Percentiles rank a stretch among this genome's conserved stretches.
These are phyloP conservation scores for Porphyridium purpureum DNA, from an alignment of 23 red algal species.

Conservation along the genomic window DNA sequence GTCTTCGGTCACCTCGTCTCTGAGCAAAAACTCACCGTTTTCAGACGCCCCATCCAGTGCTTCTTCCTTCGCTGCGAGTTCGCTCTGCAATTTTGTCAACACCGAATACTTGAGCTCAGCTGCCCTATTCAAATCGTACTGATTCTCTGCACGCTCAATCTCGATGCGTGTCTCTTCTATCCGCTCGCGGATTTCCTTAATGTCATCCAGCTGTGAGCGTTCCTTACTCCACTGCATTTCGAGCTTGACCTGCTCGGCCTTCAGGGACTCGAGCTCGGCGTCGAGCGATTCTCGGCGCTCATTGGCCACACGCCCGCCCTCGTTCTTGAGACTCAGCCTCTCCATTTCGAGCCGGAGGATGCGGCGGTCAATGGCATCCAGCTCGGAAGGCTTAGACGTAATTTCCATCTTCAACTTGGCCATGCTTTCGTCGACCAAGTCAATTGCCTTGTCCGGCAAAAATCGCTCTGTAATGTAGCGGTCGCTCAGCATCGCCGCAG, in stretches of 20 bases:
- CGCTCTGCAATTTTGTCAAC: constrained; percentile 53
- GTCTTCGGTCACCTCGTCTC: constrained; percentile 86
- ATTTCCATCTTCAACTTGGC: constrained; percentile 96
- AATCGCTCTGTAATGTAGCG: constrained; percentile 96
- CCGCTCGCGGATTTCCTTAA: constrained; percentile 53
- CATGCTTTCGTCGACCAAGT: constrained; percentile 89
- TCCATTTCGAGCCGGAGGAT: constrained; percentile 98
- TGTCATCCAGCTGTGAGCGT: constrained; percentile 29
- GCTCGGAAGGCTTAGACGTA: constrained; percentile 77
- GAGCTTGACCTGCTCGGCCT: constrained; percentile 45
- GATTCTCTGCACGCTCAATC: constrained; percentile 80
- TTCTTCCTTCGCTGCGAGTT: constrained; percentile 47
- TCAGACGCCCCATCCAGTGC: constrained; percentile 2
- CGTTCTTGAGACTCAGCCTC: constrained; percentile 69
- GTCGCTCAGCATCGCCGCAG: constrained; percentile 70
- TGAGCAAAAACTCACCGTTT: constrained; percentile 20
- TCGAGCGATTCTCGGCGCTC: constrained; percentile 30
- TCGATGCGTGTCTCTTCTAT: constrained; percentile 72
- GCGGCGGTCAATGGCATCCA: constrained; percentile 65
- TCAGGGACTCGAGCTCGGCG: constrained; percentile 43
- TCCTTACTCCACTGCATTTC: constrained; percentile 84
- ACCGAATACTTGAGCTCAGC: constrained; percentile 81
- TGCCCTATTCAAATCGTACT: constrained; percentile 80
- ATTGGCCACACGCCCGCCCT: constrained; percentile 25
- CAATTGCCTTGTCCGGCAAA: constrained; percentile 98